phyloP scores from a whole-genome alignment of 768 basidiomycete genomes.

The Paxillus involutus region DNA sequence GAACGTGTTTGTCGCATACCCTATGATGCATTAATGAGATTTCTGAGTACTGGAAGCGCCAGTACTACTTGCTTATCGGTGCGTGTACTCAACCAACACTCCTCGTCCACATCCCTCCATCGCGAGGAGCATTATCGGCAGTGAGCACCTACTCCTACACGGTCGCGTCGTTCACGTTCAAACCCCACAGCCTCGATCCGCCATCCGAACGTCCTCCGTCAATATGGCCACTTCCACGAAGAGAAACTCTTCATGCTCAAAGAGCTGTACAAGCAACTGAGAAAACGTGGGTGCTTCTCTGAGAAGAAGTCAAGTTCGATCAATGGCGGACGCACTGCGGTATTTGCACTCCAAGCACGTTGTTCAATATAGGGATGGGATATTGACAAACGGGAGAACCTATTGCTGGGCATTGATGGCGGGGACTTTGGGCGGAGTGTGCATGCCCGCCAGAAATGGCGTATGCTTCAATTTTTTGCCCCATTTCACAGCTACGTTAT shows the following conservation, averaged over 20 bases:
- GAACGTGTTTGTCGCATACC: no score
- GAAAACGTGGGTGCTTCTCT: conserved; percentile 80
- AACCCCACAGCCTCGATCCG: conserved; percentile 62
- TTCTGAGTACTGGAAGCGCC: no score
- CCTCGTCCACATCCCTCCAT: no score
- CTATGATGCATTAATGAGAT: no score
- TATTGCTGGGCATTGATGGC: conserved; percentile 91
- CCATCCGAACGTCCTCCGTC: conserved; percentile 90
- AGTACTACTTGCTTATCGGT: no score
- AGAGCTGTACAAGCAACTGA: conserved; percentile 95
- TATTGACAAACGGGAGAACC: conserved; percentile 93
- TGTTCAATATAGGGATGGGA: conserved; percentile 92
- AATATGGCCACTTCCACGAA: conserved; percentile 98
- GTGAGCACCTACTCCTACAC: no score
- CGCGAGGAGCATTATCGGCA: no score
- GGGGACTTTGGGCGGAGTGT: conserved; percentile 99
- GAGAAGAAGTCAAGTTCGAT: conserved; percentile 87
- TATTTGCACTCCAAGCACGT: conserved; percentile 98
- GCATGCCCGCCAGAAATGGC: conserved; percentile 80
- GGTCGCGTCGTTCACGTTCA: no score
- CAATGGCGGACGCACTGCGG: conserved; percentile 96
- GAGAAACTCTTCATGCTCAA: conserved; percentile 95
- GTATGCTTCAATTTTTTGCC: no score
- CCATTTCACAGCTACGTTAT: no score
- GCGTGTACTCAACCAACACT: no score